Evolutionary conservation across 768 basidiomycete genomes (phyloP).

Genomic region (Vararia minispora): DNA sequence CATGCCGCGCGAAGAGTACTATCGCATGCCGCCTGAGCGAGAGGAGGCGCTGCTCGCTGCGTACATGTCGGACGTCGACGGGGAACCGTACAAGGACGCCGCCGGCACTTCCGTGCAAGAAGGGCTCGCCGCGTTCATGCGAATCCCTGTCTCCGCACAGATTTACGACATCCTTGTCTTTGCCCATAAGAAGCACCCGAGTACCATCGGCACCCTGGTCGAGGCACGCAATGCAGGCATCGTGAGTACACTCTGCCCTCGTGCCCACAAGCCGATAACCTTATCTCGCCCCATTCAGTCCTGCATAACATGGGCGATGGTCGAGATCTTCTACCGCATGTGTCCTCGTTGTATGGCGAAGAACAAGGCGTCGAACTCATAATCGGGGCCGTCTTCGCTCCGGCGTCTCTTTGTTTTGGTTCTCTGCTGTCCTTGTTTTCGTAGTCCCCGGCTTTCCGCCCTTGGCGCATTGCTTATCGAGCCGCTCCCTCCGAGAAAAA

Average conservation of each 20-base stretch:
- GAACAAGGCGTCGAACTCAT: too few species aligned
- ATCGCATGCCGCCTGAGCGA: conserved; percentile 35
- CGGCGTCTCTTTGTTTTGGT: too few species aligned
- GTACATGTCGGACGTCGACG: conserved; percentile 31
- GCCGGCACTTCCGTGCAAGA: conserved; percentile 19
- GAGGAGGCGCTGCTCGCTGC: conserved; percentile 39
- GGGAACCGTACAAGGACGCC: conserved; percentile 16
- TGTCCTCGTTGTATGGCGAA: conserved; percentile 52
- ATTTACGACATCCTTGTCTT: conserved; percentile 62
- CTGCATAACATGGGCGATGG: conserved; percentile 63
- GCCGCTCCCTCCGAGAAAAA: too few species aligned
- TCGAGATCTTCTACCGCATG: conserved; percentile 50
- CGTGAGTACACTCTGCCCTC: conserved; percentile 27
- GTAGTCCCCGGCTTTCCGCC: too few species aligned
- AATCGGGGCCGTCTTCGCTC: too few species aligned
- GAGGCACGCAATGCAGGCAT: conserved; percentile 48
- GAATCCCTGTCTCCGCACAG: conserved; percentile 54
- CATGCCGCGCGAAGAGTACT: conserved; percentile 49
- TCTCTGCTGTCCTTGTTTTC: too few species aligned
- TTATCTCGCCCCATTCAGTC: conserved; percentile 28
- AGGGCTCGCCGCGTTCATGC: conserved; percentile 37
- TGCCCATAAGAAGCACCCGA: conserved; percentile 48
- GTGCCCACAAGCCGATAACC: background rate
- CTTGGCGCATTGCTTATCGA: too few species aligned
- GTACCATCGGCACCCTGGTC: conserved; percentile 40